phyloP scores from a whole-genome alignment of 1,139 yeast species.

The Blastobotrys serpentis region DNA sequence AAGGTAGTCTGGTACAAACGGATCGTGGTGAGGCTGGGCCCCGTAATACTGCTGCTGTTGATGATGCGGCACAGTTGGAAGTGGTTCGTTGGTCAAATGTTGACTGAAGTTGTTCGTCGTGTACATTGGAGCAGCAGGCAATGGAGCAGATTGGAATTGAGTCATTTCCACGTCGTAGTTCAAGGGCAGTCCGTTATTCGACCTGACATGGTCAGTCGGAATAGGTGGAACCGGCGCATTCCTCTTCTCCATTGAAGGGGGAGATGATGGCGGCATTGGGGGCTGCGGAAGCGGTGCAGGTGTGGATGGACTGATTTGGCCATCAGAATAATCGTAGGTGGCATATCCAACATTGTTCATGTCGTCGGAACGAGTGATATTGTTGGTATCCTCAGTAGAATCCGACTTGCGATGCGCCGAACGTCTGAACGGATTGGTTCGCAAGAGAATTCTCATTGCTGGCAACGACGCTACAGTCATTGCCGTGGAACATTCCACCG shows the following conservation, averaged over 20 bases:
- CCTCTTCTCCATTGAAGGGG: constrained; percentile 2
- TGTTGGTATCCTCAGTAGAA: constrained; percentile 16
- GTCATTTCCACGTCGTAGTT: constrained; percentile 8
- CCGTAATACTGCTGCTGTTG: constrained; percentile 11
- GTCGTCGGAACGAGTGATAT: constrained; percentile 8
- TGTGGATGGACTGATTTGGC: not conserved
- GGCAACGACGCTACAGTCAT: constrained; percentile 35
- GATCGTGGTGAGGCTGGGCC: constrained; percentile 15
- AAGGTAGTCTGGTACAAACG: constrained; percentile 21
- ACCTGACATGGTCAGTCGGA: constrained; percentile 1
- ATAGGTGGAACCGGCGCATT: constrained; percentile 5
- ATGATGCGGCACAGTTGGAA: not conserved
- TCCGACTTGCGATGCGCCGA: constrained; percentile 18
- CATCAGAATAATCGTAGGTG: constrained; percentile 10
- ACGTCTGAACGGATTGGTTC: constrained; percentile 18
- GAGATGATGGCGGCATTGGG: not conserved
- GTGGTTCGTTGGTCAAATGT: not conserved
- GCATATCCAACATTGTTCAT: not conserved
- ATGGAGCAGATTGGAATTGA: not conserved
- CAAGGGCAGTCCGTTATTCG: constrained; percentile 14
- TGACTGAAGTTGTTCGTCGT: not conserved
- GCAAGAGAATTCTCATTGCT: constrained; percentile 31
- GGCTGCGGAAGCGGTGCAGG: not conserved
- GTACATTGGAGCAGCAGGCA: not conserved
- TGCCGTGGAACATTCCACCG: constrained; percentile 34